A percentile compares a stretch with the other conserved stretches of the same genome.
Evolutionary conservation across 2,329 filamentous ascomycete species (phyloP).

Genomic region (Sclerotinia trifoliorum): DNA sequence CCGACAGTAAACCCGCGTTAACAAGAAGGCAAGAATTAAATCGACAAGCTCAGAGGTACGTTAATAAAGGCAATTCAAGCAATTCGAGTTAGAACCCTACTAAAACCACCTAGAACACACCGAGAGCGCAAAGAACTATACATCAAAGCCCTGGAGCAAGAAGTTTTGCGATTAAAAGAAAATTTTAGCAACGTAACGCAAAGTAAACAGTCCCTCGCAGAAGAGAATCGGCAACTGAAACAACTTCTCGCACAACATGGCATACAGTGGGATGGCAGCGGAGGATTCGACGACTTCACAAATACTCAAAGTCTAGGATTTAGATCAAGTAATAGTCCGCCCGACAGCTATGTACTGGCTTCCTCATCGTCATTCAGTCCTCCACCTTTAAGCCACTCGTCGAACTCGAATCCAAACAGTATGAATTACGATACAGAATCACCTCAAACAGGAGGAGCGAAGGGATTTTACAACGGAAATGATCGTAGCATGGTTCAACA

Average conservation of each 20-base stretch:
- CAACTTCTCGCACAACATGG: constrained; percentile 55
- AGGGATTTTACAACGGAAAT: constrained; percentile 16
- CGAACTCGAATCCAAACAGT: constrained; percentile 26
- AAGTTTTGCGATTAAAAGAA: constrained; percentile 85
- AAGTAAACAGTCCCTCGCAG: constrained; percentile 71
- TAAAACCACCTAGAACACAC: constrained; percentile 68
- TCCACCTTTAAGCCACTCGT: constrained; percentile 30
- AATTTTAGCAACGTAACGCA: constrained; percentile 70
- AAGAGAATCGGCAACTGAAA: constrained; percentile 77
- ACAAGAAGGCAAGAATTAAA: constrained; percentile 93
- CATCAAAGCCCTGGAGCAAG: constrained; percentile 89
- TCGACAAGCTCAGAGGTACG: constrained; percentile 88
- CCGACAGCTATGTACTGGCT: constrained; percentile 58
- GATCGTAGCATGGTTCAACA: constrained; percentile 33
- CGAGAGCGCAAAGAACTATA: constrained; percentile 96
- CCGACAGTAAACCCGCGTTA: constrained; percentile 90
- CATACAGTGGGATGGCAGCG: constrained; percentile 42
- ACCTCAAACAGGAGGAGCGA: not conserved
- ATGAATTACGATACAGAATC: constrained; percentile 8
- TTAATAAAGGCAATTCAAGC: not conserved
- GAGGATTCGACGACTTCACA: constrained; percentile 37
- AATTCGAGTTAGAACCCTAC: constrained; percentile 10
- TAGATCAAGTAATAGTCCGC: constrained; percentile 56
- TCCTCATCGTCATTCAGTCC: constrained; percentile 41
- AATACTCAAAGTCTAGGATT: constrained; percentile 51